Conservation (phyloP, 2,329 filamentous ascomycete species). For the Trichoderma sp. region DNA sequence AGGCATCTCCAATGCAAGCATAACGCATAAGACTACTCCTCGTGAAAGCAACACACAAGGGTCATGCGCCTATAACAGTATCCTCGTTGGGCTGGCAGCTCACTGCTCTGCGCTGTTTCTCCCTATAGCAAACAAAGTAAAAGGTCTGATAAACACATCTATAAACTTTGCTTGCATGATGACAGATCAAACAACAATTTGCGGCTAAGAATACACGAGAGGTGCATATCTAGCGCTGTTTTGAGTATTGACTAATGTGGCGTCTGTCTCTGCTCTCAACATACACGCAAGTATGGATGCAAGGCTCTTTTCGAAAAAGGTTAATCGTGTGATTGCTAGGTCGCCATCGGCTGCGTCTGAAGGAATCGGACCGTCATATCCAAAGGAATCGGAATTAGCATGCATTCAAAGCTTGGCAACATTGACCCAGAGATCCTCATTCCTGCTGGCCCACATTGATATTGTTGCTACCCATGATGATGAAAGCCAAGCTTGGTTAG, state of each 20-base stretch:
- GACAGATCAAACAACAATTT: background rate
- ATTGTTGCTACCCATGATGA: background rate
- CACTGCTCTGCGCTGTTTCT: background rate
- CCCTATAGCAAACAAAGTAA: background rate
- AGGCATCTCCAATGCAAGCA: background rate
- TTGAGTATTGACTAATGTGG: background rate
- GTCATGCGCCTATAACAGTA: background rate
- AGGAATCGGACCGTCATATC: background rate
- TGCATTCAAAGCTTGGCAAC: background rate
- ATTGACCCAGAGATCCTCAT: background rate
- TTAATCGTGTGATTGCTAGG: background rate
- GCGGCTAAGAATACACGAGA: background rate
- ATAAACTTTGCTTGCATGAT: background rate
- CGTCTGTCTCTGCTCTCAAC: background rate
- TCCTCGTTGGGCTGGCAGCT: background rate
- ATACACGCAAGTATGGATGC: background rate
- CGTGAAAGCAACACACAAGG: background rate
- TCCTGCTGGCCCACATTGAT: background rate
- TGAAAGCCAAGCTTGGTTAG: background rate
- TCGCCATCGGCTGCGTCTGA: background rate
- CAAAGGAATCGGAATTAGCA: background rate
- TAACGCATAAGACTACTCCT: too few species aligned
- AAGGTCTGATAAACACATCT: background rate
- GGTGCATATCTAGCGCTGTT: background rate
- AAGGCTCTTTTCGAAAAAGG: background rate